Base-by-base conservation (phyloP, 2,329 filamentous ascomycete species). In the Exophiala oligosperma region DNA sequence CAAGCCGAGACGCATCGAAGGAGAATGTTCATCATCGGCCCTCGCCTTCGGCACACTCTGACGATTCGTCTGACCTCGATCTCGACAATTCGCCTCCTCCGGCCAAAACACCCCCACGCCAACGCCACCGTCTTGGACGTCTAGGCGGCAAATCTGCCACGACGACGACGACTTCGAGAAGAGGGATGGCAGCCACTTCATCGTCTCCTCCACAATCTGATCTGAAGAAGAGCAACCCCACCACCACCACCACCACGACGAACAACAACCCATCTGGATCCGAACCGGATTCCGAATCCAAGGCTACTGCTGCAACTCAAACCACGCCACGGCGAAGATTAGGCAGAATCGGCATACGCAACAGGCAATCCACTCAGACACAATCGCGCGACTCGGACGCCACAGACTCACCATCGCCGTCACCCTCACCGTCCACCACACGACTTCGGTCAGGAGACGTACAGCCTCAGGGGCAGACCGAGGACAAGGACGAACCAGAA, bases 271-370 rank as follows among this genome's bases (percentile, higher is more conserved):
- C 28, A 29, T 29, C 28, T 4, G 28, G 32, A 2, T 9, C 32
- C 4, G 32, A 35, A 11, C 9, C 32, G 4, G 32, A 35, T 7
- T 35, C 32, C 9, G 7, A 24, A 26, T 48, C 46, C 46, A 28
- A 7, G 26, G 28, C 48, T 14, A 14, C n/a, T 37, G 17, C 26
- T 14, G 23, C n/a, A 51, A 17, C 26, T 12, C 56, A 70, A 65
- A 41, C 59, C 38, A 62, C 71, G 64, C 65, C 61, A 23, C 61
- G 66, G 56, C 12, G 73, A 69, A 52, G 50, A 48, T 63, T 77
- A 2, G 74, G 74, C 2, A 66, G 72, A 37, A 73, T 76, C 54
- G 72, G 74, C 7, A 11, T 9, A 9, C 6, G 14, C 32, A 35
- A 35, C 32, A 35, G 11, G 11, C 32, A 35, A 35, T 6, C 32